Evolutionary conservation across 345 rosid species (phyloP).

Genomic region (Eucalyptus camaldulensis): DNA sequence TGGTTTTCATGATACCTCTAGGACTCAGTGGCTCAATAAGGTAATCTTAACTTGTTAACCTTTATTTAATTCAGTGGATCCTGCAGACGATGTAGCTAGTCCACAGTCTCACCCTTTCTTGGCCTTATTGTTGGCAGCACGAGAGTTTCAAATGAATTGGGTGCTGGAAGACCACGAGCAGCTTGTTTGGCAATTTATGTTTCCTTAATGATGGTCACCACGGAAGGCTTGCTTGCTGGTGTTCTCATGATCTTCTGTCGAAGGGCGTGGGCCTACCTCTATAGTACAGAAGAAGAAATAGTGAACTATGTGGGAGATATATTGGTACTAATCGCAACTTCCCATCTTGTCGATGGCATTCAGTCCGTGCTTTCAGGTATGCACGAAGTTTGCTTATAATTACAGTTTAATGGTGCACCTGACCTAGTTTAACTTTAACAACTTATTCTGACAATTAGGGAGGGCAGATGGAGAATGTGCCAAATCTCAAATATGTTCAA

Average conservation of each 20-base stretch:
- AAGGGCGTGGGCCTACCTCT: conserved; percentile 13
- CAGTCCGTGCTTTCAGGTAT: conserved; percentile 12
- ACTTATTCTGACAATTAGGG: not conserved
- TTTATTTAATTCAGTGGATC: not conserved
- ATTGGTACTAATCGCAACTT: conserved; percentile 12
- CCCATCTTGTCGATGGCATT: conserved; percentile 14
- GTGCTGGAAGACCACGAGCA: conserved; percentile 30
- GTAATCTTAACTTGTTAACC: not conserved
- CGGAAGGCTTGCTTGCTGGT: conserved; percentile 14
- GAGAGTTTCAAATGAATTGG: conserved; percentile 37
- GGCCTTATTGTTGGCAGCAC: conserved; percentile 6
- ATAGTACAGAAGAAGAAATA: conserved; percentile 20
- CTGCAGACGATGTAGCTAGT: not conserved
- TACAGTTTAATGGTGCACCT: not conserved
- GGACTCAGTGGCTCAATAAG: conserved; percentile 11
- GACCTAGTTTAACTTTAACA: not conserved
- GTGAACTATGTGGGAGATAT: conserved; percentile 17
- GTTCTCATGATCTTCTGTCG: conserved; percentile 8
- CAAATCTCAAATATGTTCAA: not conserved
- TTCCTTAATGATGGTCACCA: not conserved
- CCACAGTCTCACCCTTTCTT: not conserved
- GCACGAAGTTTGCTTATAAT: not conserved
- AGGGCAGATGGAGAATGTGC: not conserved
- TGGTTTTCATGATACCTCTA: conserved; percentile 3
- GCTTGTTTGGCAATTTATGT: conserved; percentile 19